Evolutionary conservation across 129 eudicot species (phyloP).

Genomic region (sunflower (Helianthus annuus)): HanXRQr2.0-SUNRISE NC_035433.2:75820945-75821444

Average conservation of each 20-base stretch:
- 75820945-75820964: no score
- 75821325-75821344: constrained; percentile 62
- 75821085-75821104: no score
- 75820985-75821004: no score
- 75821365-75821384: background rate
- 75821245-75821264: constrained; percentile 65
- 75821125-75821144: no score
- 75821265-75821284: constrained; percentile 59
- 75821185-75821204: background rate
- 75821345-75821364: constrained; percentile 16
- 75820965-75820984: no score
- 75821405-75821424: constrained; percentile 52
- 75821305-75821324: constrained; percentile 56
- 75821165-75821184: background rate
- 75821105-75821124: no score
- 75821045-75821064: no score
- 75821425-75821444: constrained; percentile 92
- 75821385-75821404: background rate
- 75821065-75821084: no score
- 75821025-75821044: no score
- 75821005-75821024: no score
- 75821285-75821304: constrained; percentile 72
- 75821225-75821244: constrained; percentile 84
- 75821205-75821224: constrained; percentile 7
- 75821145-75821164: no score